Percentiles rank a stretch among this genome's conserved stretches.
These are phyloP conservation scores for Croton laevigatus DNA, from an alignment of 441 rosid genomes.

Conservation along the genomic window DNA sequence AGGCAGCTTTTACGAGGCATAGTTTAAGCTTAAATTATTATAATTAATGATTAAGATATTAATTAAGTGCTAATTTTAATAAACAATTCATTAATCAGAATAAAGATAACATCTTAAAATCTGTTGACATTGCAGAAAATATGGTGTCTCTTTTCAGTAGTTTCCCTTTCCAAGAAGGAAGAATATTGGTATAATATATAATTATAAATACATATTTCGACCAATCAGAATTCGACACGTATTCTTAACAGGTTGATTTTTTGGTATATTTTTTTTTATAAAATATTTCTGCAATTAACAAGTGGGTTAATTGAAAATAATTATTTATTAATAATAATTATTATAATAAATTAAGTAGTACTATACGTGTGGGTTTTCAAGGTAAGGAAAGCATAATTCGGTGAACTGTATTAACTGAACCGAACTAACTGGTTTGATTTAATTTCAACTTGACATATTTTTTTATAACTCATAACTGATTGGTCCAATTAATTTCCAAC, in stretches of 20 bases:
- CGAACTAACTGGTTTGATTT: no score
- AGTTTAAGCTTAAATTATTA: background rate
- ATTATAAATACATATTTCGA: background rate
- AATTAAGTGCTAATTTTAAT: background rate
- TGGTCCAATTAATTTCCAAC: no score
- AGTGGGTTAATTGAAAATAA: background rate
- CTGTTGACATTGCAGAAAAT: slow-evolving; percentile 15
- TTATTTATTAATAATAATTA: background rate
- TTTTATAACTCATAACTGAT: no score
- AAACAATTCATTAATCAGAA: slow-evolving; percentile 13
- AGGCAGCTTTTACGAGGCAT: background rate
- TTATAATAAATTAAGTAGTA: background rate
- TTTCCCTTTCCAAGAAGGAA: slow-evolving; percentile 36
- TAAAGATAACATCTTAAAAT: slow-evolving; percentile 16
- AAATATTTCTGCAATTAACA: background rate
- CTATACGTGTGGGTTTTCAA: no score
- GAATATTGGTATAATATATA: slow-evolving; percentile 23
- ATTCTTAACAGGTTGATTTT: background rate
- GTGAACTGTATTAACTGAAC: no score
- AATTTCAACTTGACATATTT: no score
- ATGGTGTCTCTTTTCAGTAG: slow-evolving; percentile 25
- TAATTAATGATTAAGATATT: slow-evolving; percentile 11
- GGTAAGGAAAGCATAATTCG: no score
- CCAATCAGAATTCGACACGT: slow-evolving; percentile 8
- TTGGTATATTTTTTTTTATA: background rate